A percentile compares a stretch with the other conserved stretches of the same genome.
Evolutionary conservation across 1,284 basidiomycete species (phyloP).

Genomic region (Veloboletus limbatus): DNA sequence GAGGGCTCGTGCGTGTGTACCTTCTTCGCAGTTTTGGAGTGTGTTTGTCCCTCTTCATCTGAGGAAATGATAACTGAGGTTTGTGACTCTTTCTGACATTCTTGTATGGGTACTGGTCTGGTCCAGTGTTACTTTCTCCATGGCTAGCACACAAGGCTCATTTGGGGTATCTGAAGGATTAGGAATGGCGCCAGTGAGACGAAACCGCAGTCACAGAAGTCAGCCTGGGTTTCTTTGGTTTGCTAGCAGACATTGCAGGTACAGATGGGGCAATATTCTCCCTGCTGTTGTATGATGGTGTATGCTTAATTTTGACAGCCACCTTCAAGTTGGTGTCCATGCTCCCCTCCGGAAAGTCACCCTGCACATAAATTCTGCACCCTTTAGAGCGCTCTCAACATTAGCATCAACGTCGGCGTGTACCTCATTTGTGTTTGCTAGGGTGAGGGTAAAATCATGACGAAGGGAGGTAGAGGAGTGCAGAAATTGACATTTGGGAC

Average conservation of each 20-base stretch:
- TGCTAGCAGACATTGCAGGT: slow-evolving; percentile 15
- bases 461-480: slow-evolving; percentile 35
- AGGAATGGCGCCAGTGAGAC: slow-evolving; percentile 13
- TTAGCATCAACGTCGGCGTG: slow-evolving; percentile 29
- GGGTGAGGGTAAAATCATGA: slow-evolving; percentile 33
- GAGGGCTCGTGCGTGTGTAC: slow-evolving; percentile 42
- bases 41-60: slow-evolving; percentile 72
- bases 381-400: slow-evolving; percentile 12
- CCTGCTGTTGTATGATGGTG: slow-evolving; percentile 44
- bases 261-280: slow-evolving; percentile 17
- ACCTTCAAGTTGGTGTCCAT: slow-evolving; percentile 13
- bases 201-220: background rate
- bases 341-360: slow-evolving; percentile 13
- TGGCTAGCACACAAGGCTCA: slow-evolving; percentile 9
- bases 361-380: slow-evolving; percentile 11
- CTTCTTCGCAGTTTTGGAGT: slow-evolving; percentile 61
- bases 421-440: slow-evolving; percentile 33
- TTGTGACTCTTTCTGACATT: slow-evolving; percentile 32
- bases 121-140: slow-evolving; percentile 26
- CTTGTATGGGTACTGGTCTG: slow-evolving; percentile 17
- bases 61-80: slow-evolving; percentile 53
- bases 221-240: slow-evolving; percentile 21
- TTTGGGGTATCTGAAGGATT: slow-evolving; percentile 28
- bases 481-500: slow-evolving; percentile 36
- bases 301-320: slow-evolving; percentile 38